Conservation (phyloP, 768 basidiomycete genomes). For the Daedaleopsis nitida region DNA sequence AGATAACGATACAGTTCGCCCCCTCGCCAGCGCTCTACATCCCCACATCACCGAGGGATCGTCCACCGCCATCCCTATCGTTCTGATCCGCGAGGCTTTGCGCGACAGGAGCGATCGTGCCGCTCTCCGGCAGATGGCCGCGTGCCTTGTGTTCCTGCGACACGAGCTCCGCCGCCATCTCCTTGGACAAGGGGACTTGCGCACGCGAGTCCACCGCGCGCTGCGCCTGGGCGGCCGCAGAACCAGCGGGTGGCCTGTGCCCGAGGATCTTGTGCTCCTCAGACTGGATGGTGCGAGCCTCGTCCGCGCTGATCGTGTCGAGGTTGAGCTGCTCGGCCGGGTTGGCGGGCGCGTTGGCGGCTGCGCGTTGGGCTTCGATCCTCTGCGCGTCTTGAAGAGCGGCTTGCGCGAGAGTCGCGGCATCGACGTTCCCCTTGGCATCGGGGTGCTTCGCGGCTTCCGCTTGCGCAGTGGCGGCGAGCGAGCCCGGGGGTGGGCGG, state of each 20-base stretch:
- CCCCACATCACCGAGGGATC: too few relatives aligned
- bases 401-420: constrained; percentile 22
- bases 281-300: constrained; percentile 26
- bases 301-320: constrained; percentile 19
- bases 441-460: constrained; percentile 36
- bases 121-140: constrained; percentile 23
- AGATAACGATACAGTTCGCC: too few relatives aligned
- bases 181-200: constrained; percentile 19
- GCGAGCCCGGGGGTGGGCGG: constrained; percentile 37
- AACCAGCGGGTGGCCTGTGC: constrained; percentile 26
- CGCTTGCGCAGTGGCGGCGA: constrained; percentile 37
- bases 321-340: constrained; percentile 17
- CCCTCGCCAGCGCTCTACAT: too few relatives aligned
- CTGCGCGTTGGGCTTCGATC: constrained; percentile 11
- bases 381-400: constrained; percentile 26
- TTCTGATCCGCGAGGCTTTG: constrained; percentile 26
- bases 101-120: constrained; percentile 23
- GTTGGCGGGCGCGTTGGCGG: not conserved
- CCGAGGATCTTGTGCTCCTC: constrained; percentile 31
- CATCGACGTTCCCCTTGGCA: constrained; percentile 18
- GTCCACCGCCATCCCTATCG: constrained; percentile 21
- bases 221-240: constrained; percentile 29
- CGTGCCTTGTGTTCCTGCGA: constrained; percentile 25
- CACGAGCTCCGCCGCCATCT: constrained; percentile 20
- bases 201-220: constrained; percentile 21